Base-by-base conservation (phyloP, 2,329 filamentous ascomycete species). In the Clonostachys sp. region DNA sequence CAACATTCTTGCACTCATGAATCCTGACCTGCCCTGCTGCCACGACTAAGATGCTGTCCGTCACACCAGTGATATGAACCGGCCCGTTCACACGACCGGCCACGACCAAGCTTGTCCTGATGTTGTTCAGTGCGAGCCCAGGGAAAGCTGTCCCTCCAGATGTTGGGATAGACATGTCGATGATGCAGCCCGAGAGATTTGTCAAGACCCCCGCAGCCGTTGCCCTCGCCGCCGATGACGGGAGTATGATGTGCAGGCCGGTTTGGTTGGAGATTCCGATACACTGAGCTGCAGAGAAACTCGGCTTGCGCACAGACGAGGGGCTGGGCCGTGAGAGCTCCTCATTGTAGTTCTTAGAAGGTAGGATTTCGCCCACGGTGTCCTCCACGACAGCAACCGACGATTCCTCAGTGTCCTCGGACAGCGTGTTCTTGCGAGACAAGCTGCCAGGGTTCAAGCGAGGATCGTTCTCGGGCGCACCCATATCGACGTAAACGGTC, bases 11-110 rank as follows among this genome's bases (percentile, higher is more conserved):
- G 60, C 89, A 95, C 54, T 92, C 87, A 63, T 99, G 94, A 72
- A 99, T 92, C 18, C 94, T 81, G 58, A 96, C 90, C 65, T 99
- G 94, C n/a, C 87, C 79, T 45, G 89, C 87, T 7, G 81, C 77
- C 4, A 96, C 83, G 0, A 96, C 82, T 13, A 95, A 66, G n/a
- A 90, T 79, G 52, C 84, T 88, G 57, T 89, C 74, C 45, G 75
- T 71, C 2, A 96, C 71, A 1, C 76, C 78, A 0, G 92, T 97
- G 45, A 97, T 80, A 61, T 97, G 92, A 9, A 86, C 83, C 1
- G 94, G 82, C 0, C 94, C 94, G 39, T 78, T 75, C 6, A 96
- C 87, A 47, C 82, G 80, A 0, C 91, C 91, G 38, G 86, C 87
- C 13, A 96, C 71, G 24, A 99, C 73, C 16, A 97, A 71, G 44